Conservation (phyloP, 441 rosid species). For the Arabidopsis lyrata region DNA sequence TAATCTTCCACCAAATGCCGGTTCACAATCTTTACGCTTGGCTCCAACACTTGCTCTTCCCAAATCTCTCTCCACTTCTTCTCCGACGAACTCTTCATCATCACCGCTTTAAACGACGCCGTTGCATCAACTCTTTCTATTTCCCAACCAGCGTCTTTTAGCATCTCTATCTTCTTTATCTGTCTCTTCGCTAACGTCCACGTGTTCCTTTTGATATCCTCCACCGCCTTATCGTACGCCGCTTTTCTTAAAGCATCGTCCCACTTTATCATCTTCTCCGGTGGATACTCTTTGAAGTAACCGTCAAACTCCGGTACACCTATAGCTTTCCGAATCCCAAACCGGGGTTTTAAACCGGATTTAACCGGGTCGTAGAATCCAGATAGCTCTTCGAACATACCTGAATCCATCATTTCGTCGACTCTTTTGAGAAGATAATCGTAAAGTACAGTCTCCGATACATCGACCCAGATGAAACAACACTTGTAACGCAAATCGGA, state of each 20-base stretch:
- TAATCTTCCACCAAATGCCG: constrained; percentile 69
- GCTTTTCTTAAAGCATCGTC: constrained; percentile 44
- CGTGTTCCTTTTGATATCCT: constrained; percentile 79
- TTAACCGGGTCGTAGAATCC: constrained; percentile 53
- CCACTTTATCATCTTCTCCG: constrained; percentile 7
- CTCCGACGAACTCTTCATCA: constrained; percentile 46
- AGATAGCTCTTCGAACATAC: constrained; percentile 78
- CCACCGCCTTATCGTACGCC: constrained; percentile 70
- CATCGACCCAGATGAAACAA: constrained; percentile 86
- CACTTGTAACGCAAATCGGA: constrained; percentile 68
- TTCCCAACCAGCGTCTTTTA: constrained; percentile 72
- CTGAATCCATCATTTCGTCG: constrained; percentile 86
- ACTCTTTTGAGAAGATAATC: constrained; percentile 68
- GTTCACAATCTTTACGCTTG: constrained; percentile 84
- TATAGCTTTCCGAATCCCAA: constrained; percentile 74
- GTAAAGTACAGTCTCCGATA: constrained; percentile 57
- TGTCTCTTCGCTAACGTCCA: constrained; percentile 77
- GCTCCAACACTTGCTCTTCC: constrained; percentile 70
- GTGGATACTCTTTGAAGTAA: constrained; percentile 60
- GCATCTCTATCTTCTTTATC: constrained; percentile 62
- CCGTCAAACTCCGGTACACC: constrained; percentile 86
- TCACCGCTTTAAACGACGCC: constrained; percentile 58
- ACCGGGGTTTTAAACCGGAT: constrained; percentile 35
- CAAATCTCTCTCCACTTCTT: constrained; percentile 63
- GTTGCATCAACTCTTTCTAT: constrained; percentile 75